These are phyloP conservation scores for Cystobasidium sp. DNA, from an alignment of 1,284 basidiomycete genomes.

Conservation along the genomic window DNA sequence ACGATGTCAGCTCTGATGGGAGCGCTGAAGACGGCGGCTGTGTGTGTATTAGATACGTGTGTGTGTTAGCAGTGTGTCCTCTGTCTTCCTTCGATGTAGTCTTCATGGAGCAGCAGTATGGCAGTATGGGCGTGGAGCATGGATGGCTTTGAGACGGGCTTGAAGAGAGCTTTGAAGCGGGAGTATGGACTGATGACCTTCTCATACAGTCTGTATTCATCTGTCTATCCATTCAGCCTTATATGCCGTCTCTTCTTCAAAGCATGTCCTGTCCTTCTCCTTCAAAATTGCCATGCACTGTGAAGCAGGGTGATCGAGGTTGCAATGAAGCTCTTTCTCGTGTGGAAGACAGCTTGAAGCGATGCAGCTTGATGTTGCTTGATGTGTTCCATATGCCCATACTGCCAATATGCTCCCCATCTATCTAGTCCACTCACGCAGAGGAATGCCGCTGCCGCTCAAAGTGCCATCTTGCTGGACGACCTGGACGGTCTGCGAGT, in stretches of 20 bases:
- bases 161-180: too few species aligned
- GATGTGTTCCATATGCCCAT: slow-evolving; percentile 1
- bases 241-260: too few species aligned
- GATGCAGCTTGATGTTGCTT: slow-evolving; percentile 3
- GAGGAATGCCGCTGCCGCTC: slow-evolving; percentile 24
- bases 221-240: too few species aligned
- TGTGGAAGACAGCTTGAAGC: background rate
- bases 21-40: slow-evolving; percentile 81
- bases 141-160: too few species aligned
- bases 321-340: background rate
- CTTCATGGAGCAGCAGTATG: background rate
- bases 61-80: too few species aligned
- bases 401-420: background rate
- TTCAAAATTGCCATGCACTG: too few species aligned
- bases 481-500: slow-evolving; percentile 34
- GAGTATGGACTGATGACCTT: too few species aligned
- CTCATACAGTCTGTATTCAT: too few species aligned
- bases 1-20: slow-evolving; percentile 99
- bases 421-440: slow-evolving; percentile 13
- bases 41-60: background rate
- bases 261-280: too few species aligned
- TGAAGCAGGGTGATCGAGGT: background rate
- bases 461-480: slow-evolving; percentile 16
- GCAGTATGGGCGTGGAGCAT: too few species aligned
- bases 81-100: background rate